Base-by-base conservation (phyloP, 495 filamentous ascomycete species). In the Aspergillus hancockii region DNA sequence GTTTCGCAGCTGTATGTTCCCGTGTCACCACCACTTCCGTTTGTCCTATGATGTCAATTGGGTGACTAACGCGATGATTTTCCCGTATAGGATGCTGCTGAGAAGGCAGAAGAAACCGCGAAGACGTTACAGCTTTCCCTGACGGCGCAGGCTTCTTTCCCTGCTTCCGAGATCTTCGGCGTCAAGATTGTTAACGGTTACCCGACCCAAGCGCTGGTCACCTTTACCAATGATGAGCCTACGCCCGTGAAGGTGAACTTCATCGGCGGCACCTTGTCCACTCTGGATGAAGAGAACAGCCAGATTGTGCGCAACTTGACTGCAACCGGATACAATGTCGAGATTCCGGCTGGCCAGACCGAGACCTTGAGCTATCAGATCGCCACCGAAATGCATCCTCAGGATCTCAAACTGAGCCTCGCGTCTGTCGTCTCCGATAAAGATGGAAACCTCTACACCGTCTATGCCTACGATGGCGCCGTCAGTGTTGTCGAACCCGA, bases 151-250 rank as follows among this genome's bases (percentile, higher is more conserved):
- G 86, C 92, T 49, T 84, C 84, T 55, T 98, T 97, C 83, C 91
- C 92, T 45, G 82, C 90, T 32, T 85, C 90, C 69, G 91, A 94
- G 77, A 88, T 96, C 77, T 96, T 96, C 64, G 94, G 94, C 62
- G 85, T 98, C 62, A 97, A 96, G 83, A 85, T 97, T 55, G 84
- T 98, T 78, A 98, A 98, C 70, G 91, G 92, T 67, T 85, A 88
- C 60, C 83, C 91, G n/a, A 97, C 92, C 52, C 83, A 86, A 71
- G 88, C 93, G 7, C 78, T 95, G 32, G 78, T 98, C 67, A 83
- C 88, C 60, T 80, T 97, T 70, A 82, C 81, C 73, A 98, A 98
- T 79, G 80, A 90, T 57, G 94, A 98, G 78, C 82, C 85, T 4
- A 79, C 76, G 52, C 84, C 93, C 21, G 82, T 98, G 60, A 81